A percentile compares a stretch with the other conserved stretches of the same genome.
Conservation (phyloP, 2,329 filamentous ascomycete genomes). For the Fusarium sp. region DNA sequence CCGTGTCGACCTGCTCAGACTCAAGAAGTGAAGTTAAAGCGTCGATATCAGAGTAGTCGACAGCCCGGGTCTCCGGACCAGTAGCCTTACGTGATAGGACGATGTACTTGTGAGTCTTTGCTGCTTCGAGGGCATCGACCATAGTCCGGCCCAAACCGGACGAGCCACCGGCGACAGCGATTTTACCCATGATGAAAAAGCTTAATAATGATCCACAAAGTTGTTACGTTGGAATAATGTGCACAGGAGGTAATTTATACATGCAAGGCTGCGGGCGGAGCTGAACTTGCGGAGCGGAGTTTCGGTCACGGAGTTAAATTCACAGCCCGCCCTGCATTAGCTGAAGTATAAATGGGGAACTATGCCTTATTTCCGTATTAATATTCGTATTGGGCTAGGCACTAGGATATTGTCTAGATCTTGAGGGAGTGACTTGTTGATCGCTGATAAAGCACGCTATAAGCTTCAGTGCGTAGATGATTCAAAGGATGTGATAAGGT, state of each 20-base stretch:
- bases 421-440: fast-evolving
- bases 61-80: fast-evolving
- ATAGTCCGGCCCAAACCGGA: not conserved
- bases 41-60: not conserved
- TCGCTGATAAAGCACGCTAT: fast-evolving
- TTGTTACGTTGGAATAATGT: fast-evolving
- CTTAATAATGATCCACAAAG: too few relatives aligned
- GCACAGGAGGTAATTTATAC: not conserved
- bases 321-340: not conserved
- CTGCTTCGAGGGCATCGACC: not conserved
- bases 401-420: fast-evolving
- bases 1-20: not conserved
- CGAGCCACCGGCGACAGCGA: slow-evolving; percentile 1
- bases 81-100: not conserved
- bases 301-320: not conserved
- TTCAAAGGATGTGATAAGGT: fast-evolving
- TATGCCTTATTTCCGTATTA: not conserved
- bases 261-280: not conserved
- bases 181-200: not conserved
- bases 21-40: not conserved
- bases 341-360: not conserved
- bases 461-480: not conserved
- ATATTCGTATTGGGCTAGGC: fast-evolving
- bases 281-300: not conserved
- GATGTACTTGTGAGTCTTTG: not conserved